These are phyloP conservation scores for Mycena sp. DNA, from an alignment of 1,284 basidiomycete genomes.

Conservation along the genomic window DNA sequence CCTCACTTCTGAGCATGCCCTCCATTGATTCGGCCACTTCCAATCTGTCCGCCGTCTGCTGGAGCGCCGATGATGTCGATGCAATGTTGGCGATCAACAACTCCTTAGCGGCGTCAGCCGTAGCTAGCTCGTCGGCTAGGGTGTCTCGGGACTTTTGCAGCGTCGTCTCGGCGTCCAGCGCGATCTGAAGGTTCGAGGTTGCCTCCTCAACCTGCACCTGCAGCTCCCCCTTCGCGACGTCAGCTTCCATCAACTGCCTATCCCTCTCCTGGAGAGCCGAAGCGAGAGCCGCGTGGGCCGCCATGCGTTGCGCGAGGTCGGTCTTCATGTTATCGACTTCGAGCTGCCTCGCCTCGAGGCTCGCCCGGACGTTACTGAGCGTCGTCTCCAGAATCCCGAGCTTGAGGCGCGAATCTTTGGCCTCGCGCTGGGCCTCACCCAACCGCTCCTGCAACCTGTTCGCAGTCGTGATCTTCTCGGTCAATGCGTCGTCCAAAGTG, in stretches of 20 bases:
- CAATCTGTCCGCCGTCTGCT: neutral
- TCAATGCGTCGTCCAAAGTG: constrained; percentile 20
- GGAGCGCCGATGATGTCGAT: neutral
- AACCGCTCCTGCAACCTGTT: constrained; percentile 10
- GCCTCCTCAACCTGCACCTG: neutral
- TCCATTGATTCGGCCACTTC: neutral
- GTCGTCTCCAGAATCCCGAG: constrained; percentile 6
- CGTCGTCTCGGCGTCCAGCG: neutral
- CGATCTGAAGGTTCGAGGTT: neutral
- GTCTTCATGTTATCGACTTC: neutral
- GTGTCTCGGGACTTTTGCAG: constrained; percentile 1
- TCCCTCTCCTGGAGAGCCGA: constrained; percentile 18
- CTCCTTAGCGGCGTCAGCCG: constrained; percentile 6
- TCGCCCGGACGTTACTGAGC: neutral
- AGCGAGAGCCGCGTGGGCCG: constrained; percentile 19
- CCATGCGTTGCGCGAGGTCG: constrained; percentile 13
- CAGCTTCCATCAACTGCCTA: constrained; percentile 16
- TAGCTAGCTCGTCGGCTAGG: constrained; percentile 7
- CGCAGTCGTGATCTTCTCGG: constrained; percentile 1
- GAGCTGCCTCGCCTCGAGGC: constrained; percentile 2
- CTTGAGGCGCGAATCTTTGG: constrained; percentile 5
- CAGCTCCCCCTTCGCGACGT: neutral
- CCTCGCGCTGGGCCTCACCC: neutral
- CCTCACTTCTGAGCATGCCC: neutral
- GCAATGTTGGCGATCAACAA: constrained; percentile 14